A percentile compares a stretch with the other conserved stretches of the same genome.
Evolutionary conservation across 1,284 basidiomycete species (phyloP).

Genomic region (Malassezia yamatoensis): DNA sequence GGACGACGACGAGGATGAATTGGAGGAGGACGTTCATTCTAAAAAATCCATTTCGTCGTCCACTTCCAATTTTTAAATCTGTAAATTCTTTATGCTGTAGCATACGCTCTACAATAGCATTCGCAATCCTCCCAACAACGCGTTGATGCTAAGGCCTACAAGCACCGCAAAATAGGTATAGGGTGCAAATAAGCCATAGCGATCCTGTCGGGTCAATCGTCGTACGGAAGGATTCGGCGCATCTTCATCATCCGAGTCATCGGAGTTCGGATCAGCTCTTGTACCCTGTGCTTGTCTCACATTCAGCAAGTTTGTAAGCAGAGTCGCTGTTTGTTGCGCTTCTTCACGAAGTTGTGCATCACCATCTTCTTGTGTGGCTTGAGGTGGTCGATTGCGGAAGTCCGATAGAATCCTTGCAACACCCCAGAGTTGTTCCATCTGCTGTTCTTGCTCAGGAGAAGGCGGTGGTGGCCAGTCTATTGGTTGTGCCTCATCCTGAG

Average conservation of each 20-base stretch:
- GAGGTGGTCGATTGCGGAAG: background rate
- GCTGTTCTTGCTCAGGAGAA: background rate
- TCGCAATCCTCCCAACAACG: conserved; percentile 17
- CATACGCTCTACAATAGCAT: conserved; percentile 3
- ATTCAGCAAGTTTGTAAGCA: background rate
- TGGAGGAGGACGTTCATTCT: background rate
- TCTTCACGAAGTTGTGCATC: background rate
- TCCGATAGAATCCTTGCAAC: background rate
- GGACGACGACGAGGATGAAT: conserved; percentile 30
- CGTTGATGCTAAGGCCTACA: conserved; percentile 6
- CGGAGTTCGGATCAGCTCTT: background rate
- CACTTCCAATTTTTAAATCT: background rate
- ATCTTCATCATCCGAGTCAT: background rate
- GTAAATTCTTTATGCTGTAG: background rate
- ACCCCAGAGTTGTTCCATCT: background rate
- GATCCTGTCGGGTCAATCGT: background rate
- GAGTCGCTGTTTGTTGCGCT: background rate
- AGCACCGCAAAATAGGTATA: conserved; percentile 8
- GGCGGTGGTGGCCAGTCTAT: background rate
- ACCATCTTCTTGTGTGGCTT: background rate
- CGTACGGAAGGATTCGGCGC: background rate
- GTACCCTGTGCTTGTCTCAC: background rate
- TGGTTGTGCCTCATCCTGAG: background rate
- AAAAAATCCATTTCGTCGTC: background rate
- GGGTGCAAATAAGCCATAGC: conserved; percentile 7